Evolutionary conservation across 306 rosid species (phyloP).

Genomic region (Cicer cuneatum): DNA sequence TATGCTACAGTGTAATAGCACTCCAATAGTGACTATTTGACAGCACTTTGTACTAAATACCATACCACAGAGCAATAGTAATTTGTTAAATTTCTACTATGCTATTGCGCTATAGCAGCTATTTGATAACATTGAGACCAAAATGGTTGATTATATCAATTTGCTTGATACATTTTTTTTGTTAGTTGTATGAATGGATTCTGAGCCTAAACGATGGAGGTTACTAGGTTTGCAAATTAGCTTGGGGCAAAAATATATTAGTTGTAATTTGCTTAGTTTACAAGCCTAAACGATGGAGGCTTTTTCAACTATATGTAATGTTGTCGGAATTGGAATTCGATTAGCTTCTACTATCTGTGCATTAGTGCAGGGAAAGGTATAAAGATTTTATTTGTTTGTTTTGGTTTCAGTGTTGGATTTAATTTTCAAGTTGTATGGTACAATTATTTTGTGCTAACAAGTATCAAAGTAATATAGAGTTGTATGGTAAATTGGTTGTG

Average conservation of each 20-base stretch:
- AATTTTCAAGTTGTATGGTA: background rate
- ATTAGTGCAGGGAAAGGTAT: slow-evolving; percentile 94
- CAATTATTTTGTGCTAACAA: slow-evolving; percentile 22
- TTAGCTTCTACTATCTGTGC: slow-evolving; percentile 94
- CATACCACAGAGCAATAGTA: no score
- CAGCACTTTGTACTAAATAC: no score
- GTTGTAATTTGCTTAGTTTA: slow-evolving; percentile 18
- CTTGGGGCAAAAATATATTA: slow-evolving; percentile 2
- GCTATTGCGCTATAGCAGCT: no score
- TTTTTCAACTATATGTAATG: slow-evolving; percentile 93
- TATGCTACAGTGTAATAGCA: no score
- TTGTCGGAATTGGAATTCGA: slow-evolving; percentile 85
- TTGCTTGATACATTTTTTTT: background rate
- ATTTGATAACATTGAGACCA: no score
- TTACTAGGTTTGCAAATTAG: slow-evolving; percentile 68
- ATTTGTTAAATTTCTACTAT: no score
- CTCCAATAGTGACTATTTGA: no score
- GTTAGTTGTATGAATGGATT: slow-evolving; percentile 58
- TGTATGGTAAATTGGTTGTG: no score
- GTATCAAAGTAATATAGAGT: no score
- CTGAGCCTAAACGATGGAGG: slow-evolving; percentile 95
- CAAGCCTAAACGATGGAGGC: slow-evolving; percentile 83
- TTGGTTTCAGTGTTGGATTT: slow-evolving; percentile 14
- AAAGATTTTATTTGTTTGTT: slow-evolving; percentile 25
- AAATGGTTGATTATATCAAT: no score